Base-by-base conservation (phyloP, 768 basidiomycete genomes). In the Gloeopeniophorella convolvens region DNA sequence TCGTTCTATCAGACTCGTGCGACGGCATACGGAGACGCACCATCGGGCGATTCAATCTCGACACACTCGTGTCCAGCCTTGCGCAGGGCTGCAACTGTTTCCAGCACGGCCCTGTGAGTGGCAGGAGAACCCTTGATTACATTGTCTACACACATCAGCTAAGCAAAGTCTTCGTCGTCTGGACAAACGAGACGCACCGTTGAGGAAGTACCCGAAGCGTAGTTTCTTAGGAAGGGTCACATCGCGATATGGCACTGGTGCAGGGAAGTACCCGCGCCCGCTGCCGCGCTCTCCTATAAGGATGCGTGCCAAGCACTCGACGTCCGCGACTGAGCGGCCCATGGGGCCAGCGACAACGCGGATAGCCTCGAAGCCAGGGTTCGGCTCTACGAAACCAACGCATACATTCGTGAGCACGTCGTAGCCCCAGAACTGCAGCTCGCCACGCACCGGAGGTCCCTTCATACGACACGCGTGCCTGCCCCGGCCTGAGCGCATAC, bases 401-500 rank as follows among this genome's bases (percentile, higher is more conserved):
- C 26, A 1, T 5, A 18, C 11, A 36, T 15, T 7, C 11, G 10
- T 24, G n/a, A 30, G n/a, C 3, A 13, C 15, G n/a, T n/a, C n/a
- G n/a, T n/a, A n/a, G n/a, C n/a, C n/a, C n/a, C n/a, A n/a, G n/a
- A n/a, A n/a, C n/a, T n/a, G n/a, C n/a, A n/a, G n/a, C n/a, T n/a
- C n/a, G n/a, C n/a, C n/a, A 35, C 69, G 42, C 58, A 77, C 77
- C 64, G 60, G 65, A 66, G 9, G 72, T 57, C 0, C 89, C 89
- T 16, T 54, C 50, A 12, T 54, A 57, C 16, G 78, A 72, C 24
- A 86, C 69, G 33, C 91, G 72, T 10, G 76, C 78, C 20, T 63
- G 37, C 8, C 75, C 76, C 1, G 89, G 86, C 61, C 93, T 94
- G 23, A 95, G 59, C 8, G 82, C 75, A 61, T 83, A 95, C 23